Base-by-base conservation (phyloP, 2,329 filamentous ascomycete species). In the Hymenoscyphus infarciens region DNA sequence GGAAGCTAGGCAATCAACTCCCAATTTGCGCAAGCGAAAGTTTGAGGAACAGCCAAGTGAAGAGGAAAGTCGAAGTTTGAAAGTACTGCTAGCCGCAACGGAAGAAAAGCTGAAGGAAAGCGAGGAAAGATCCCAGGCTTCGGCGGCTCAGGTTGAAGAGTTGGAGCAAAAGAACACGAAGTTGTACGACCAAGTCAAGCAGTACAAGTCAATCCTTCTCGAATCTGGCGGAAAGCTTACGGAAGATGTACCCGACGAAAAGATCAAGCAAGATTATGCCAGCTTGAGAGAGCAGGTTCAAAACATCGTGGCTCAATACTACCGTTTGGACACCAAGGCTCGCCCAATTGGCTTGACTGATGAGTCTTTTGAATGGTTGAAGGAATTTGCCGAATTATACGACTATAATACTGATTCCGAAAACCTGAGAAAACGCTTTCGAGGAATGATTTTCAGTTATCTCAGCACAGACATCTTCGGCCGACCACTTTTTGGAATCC, bases 241-340 rank as follows among this genome's bases (percentile, higher is more conserved):
- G n/a, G 42, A 45, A 22, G 42, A 45, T 19, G 42, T 45, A 22
- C 7, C 16, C 5, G 16, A 45, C 6, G 16, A n/a, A 22, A 45
- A 45, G 42, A 45, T 45, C 42, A 22, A 8, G 2, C 42, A 45
- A n/a, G 42, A 19, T 45, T 45, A 19, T 22, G n/a, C 6, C 16
- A 45, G n/a, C 42, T 22, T 45, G n/a, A n/a, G 42, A 8, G 42
- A 45, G 5, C 42, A 19, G 6, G 61, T 65, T 19, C 61, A 65
- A 35, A 42, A 35, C 8, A 61, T 63, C 16, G 63, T 61, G 5
- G 13, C 8, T 19, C 8, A 45, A 8, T 27, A 29, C 56, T 45
- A 25, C 25, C 22, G 22, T 11, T 16, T 58, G 10, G 56, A 58
- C 22, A 16, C 19, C 7, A 38, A 29, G 16, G 2, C 6, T 29